phyloP scores from a whole-genome alignment of 768 basidiomycete genomes.

The Mycena sanguinolenta region DNA sequence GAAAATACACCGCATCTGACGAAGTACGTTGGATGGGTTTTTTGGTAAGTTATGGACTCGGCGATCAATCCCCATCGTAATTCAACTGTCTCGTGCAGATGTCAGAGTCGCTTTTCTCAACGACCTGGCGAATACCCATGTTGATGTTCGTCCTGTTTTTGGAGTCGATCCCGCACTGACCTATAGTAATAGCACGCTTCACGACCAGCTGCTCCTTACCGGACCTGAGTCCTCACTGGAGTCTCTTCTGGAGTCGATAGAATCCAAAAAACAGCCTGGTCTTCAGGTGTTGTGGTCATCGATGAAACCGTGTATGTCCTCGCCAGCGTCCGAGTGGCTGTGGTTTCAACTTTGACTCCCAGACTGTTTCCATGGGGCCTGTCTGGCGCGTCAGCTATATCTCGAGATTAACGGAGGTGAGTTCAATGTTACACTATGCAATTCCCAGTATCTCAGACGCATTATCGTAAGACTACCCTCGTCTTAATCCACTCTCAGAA shows the following conservation, averaged over 20 bases:
- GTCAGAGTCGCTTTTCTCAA: constrained; percentile 7
- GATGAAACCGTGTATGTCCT: constrained; percentile 18
- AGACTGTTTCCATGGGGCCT: constrained; percentile 17
- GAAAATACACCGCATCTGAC: neutral
- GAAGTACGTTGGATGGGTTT: constrained; percentile 7
- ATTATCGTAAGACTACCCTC: neutral
- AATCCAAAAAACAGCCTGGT: neutral
- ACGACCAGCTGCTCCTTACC: neutral
- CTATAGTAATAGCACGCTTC: neutral
- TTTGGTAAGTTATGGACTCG: neutral
- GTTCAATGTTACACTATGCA: neutral
- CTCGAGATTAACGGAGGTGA: neutral
- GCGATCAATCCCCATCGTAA: neutral
- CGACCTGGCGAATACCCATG: constrained; percentile 9
- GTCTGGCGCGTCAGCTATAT: neutral
- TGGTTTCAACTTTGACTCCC: neutral
- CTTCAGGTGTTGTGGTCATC: constrained; percentile 5
- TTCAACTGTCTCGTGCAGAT: constrained; percentile 5
- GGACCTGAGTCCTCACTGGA: constrained; percentile 7
- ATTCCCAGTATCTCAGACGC: neutral
- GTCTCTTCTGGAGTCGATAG: constrained; percentile 12
- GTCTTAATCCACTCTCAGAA: neutral
- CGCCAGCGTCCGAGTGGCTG: neutral
- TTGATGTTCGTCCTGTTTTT: constrained; percentile 1
- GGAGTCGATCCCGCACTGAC: neutral